phyloP scores from a whole-genome alignment of 2,329 filamentous ascomycete genomes.

The Aspergillus hortae region DNA sequence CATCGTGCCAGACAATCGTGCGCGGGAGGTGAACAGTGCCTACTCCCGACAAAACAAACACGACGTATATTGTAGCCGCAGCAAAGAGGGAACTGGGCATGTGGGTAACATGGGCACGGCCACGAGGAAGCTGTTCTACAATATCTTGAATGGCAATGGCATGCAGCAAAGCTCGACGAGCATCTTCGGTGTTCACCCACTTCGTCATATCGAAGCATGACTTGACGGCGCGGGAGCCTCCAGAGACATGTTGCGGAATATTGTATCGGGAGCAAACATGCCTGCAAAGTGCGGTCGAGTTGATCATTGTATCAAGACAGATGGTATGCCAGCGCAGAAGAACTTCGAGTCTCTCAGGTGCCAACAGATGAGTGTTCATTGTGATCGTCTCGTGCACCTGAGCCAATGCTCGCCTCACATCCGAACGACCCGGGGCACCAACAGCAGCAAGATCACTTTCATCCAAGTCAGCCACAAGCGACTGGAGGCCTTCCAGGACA shows the following conservation, averaged over 20 bases:
- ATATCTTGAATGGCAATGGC: conserved; percentile 47
- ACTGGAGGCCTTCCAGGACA: conserved; percentile 44
- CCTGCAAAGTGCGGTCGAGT: conserved; percentile 39
- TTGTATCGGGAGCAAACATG: conserved; percentile 38
- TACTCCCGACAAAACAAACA: conserved; percentile 38
- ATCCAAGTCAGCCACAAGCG: conserved; percentile 40
- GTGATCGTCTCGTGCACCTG: conserved; percentile 39
- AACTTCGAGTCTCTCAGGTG: conserved; percentile 38
- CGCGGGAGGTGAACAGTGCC: conserved; percentile 37
- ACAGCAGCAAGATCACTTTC: conserved; percentile 36
- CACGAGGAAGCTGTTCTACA: conserved; percentile 43
- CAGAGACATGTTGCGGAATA: conserved; percentile 40
- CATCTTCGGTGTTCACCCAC: conserved; percentile 39
- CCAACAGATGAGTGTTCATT: conserved; percentile 33
- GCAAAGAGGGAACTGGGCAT: conserved; percentile 46
- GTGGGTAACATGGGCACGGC: conserved; percentile 44
- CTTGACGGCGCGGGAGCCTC: conserved; percentile 23
- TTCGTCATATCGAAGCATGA: conserved; percentile 34
- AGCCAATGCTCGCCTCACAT: conserved; percentile 38
- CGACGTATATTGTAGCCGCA: conserved; percentile 42
- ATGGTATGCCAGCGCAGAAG: conserved; percentile 46
- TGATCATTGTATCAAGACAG: conserved; percentile 41
- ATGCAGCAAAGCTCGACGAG: conserved; percentile 40
- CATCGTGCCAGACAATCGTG: conserved; percentile 42
- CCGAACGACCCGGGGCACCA: conserved; percentile 38